Conservation (phyloP, 1,284 basidiomycete species). For the Irpex lacteus region DNA sequence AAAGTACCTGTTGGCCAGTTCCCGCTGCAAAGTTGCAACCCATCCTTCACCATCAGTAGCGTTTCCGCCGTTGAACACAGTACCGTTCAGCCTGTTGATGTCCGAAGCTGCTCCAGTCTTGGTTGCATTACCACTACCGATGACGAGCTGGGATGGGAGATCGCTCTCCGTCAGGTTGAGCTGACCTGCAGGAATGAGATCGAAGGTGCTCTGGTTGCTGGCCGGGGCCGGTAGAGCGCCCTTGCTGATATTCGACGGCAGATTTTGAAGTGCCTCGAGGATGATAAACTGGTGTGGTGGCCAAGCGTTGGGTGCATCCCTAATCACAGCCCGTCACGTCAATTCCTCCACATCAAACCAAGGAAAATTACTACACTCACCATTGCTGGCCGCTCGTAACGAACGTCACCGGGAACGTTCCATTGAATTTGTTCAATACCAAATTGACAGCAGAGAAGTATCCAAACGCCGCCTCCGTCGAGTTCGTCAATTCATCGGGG, state of each 20-base stretch:
- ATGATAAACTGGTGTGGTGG: slow-evolving; percentile 86
- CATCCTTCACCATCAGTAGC: slow-evolving; percentile 63
- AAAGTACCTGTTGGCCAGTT: slow-evolving; percentile 82
- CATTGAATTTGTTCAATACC: slow-evolving; percentile 82
- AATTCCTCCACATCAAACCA: background rate
- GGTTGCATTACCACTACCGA: slow-evolving; percentile 48
- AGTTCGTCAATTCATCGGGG: slow-evolving; percentile 64
- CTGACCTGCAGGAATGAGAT: slow-evolving; percentile 72
- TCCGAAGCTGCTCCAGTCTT: slow-evolving; percentile 53
- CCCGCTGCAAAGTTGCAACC: slow-evolving; percentile 60
- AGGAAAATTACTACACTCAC: slow-evolving; percentile 34
- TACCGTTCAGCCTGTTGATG: slow-evolving; percentile 55
- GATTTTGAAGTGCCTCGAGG: slow-evolving; percentile 71
- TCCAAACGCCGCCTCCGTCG: slow-evolving; percentile 62
- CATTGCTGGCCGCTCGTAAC: slow-evolving; percentile 81
- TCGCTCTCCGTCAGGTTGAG: slow-evolving; percentile 64
- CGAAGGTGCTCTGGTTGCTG: slow-evolving; percentile 55
- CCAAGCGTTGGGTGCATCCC: slow-evolving; percentile 80
- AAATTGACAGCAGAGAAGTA: slow-evolving; percentile 74
- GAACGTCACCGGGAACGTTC: slow-evolving; percentile 75
- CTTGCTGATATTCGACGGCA: slow-evolving; percentile 67
- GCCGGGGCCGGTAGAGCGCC: slow-evolving; percentile 47
- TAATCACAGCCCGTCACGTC: slow-evolving; percentile 21
- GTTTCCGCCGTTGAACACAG: slow-evolving; percentile 75
- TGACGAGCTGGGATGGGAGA: slow-evolving; percentile 66